Evolutionary conservation across 1,284 basidiomycete genomes (phyloP).

Genomic region (Irpex sp.): DNA sequence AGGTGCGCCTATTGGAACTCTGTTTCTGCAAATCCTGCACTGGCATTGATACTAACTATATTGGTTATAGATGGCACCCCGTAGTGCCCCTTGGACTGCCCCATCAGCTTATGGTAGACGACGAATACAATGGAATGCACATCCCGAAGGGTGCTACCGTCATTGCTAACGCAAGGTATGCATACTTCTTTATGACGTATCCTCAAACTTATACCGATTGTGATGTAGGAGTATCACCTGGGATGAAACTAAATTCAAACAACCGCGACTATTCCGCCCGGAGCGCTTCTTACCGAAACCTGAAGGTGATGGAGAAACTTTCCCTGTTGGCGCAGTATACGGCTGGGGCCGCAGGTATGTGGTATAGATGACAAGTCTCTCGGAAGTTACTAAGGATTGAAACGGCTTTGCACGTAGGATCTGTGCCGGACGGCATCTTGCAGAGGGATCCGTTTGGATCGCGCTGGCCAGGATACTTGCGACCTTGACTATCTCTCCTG

Average conservation of each 20-base stretch:
- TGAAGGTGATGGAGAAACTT: not conserved
- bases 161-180: conserved; percentile 17
- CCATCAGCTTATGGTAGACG: conserved; percentile 16
- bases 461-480: conserved; percentile 2
- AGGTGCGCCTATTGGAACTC: not conserved
- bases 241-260: conserved; percentile 14
- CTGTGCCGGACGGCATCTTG: conserved; percentile 5
- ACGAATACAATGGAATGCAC: conserved; percentile 18
- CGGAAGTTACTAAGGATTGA: not conserved
- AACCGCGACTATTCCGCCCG: conserved; percentile 18
- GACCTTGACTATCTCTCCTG: not conserved
- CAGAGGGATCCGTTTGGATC: not conserved
- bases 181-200: no score
- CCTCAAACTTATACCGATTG: no score
- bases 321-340: conserved; percentile 5
- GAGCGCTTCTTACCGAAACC: conserved; percentile 8
- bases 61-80: conserved; percentile 2
- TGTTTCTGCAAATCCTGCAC: no score
- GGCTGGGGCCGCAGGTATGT: conserved; percentile 8
- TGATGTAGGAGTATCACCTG: not conserved
- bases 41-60: no score
- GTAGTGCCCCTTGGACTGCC: conserved; percentile 11
- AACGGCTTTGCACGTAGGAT: not conserved
- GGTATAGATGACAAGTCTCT: not conserved
- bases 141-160: conserved; percentile 20